Evolutionary conservation across 2,329 filamentous ascomycete genomes (phyloP).

Genomic region (Pyricularia grisea): DNA sequence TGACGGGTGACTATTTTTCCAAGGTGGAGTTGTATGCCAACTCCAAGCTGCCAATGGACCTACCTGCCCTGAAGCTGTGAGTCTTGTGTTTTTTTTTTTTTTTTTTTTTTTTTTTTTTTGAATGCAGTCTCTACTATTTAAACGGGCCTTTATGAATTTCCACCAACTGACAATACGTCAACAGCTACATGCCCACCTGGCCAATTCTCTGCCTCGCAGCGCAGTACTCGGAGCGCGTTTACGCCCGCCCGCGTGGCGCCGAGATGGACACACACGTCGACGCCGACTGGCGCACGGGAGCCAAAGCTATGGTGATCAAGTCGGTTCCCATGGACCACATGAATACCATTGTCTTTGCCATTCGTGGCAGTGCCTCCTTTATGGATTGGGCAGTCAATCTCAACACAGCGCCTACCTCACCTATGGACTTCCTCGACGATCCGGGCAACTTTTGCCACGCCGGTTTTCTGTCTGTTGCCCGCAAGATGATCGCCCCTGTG

Average conservation of each 20-base stretch:
- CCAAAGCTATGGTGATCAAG: slow-evolving; percentile 80
- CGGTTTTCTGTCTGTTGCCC: slow-evolving; percentile 68
- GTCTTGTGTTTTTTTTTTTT: slow-evolving; percentile 8
- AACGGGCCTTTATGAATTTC: slow-evolving; percentile 9
- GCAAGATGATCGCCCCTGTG: slow-evolving; percentile 65
- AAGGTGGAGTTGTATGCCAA: slow-evolving; percentile 77
- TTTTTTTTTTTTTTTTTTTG: neutral
- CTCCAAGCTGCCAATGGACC: slow-evolving; percentile 57
- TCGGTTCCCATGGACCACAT: slow-evolving; percentile 69
- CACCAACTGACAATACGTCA: neutral
- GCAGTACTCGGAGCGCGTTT: slow-evolving; percentile 67
- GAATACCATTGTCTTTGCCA: slow-evolving; percentile 73
- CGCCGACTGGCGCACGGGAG: slow-evolving; percentile 63
- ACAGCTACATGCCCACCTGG: slow-evolving; percentile 63
- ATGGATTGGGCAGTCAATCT: slow-evolving; percentile 85
- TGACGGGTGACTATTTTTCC: slow-evolving; percentile 52
- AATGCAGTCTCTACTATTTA: slow-evolving; percentile 1
- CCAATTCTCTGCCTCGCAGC: slow-evolving; percentile 71
- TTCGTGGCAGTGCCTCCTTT: slow-evolving; percentile 70
- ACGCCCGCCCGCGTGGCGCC: slow-evolving; percentile 50
- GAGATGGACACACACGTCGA: slow-evolving; percentile 62
- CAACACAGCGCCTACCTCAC: slow-evolving; percentile 55
- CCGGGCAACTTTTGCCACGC: slow-evolving; percentile 68
- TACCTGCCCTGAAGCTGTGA: slow-evolving; percentile 60
- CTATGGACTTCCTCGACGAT: slow-evolving; percentile 67